Percentiles rank a stretch among this genome's conserved stretches.
Conservation (phyloP, 768 basidiomycete species). For the Suillus bovinus region DNA sequence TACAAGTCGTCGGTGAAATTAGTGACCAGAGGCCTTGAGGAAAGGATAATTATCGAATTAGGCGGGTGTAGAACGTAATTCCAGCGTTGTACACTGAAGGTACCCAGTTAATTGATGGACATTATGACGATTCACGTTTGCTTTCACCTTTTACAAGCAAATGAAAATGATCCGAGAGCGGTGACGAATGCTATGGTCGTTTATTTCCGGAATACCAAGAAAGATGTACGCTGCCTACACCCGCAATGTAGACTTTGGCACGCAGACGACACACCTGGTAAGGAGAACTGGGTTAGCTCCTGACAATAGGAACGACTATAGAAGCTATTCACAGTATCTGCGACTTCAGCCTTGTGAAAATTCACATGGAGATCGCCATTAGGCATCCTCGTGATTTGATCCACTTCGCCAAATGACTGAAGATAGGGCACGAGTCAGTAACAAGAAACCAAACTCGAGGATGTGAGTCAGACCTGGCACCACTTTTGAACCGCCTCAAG, state of each 20-base stretch:
- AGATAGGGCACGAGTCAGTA: slow-evolving; percentile 7
- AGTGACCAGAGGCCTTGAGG: slow-evolving; percentile 24
- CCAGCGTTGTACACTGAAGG: slow-evolving; percentile 29
- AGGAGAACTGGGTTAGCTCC: slow-evolving; percentile 15
- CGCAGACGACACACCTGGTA: slow-evolving; percentile 74
- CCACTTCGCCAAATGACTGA: slow-evolving; percentile 76
- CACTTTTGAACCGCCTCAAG: slow-evolving; percentile 70
- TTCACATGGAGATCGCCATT: slow-evolving; percentile 80
- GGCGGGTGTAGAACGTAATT: slow-evolving; percentile 25
- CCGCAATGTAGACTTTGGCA: slow-evolving; percentile 70
- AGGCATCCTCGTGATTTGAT: slow-evolving; percentile 68
- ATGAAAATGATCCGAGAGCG: slow-evolving; percentile 5
- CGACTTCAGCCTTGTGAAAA: slow-evolving; percentile 74
- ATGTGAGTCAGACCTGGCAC: slow-evolving; percentile 59
- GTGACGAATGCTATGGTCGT: slow-evolving; percentile 25
- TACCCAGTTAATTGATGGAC: slow-evolving; percentile 8
- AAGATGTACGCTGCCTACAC: slow-evolving; percentile 76
- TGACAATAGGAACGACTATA: background rate
- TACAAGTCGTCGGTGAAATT: slow-evolving; percentile 25
- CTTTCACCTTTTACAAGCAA: slow-evolving; percentile 28
- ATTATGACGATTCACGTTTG: background rate
- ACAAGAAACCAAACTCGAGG: background rate
- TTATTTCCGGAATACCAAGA: slow-evolving; percentile 69
- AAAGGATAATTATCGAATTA: slow-evolving; percentile 28
- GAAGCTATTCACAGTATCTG: slow-evolving; percentile 63